Conservation (phyloP, 2,329 filamentous ascomycete species). For the Apiospora marii region DNA sequence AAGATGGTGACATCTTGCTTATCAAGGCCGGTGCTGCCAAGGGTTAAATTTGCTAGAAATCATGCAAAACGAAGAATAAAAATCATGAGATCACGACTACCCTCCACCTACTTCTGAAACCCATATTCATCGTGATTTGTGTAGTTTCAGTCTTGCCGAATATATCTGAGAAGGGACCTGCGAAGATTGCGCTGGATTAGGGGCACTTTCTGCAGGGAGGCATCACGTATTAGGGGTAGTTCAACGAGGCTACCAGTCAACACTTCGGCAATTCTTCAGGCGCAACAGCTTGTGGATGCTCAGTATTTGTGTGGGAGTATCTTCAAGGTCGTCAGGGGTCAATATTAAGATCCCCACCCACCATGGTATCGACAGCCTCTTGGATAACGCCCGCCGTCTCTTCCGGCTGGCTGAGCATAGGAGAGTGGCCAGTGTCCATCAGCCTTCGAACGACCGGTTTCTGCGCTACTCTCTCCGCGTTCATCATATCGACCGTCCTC, state of each 20-base stretch:
- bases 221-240: too few relatives aligned
- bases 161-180: background rate
- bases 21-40: constrained; percentile 92
- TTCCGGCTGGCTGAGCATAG: constrained; percentile 3
- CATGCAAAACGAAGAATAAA: constrained; percentile 20
- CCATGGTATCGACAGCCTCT: background rate
- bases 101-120: background rate
- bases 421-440: background rate
- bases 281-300: too few relatives aligned
- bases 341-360: background rate
- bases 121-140: background rate
- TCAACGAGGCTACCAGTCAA: too few relatives aligned
- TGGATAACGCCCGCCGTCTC: background rate
- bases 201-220: too few relatives aligned
- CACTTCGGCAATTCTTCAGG: too few relatives aligned
- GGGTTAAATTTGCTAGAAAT: constrained; percentile 50
- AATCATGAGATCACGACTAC: background rate
- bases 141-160: background rate
- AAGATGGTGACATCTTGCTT: constrained; percentile 83
- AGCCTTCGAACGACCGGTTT: background rate
- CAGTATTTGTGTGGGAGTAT: background rate
- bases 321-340: background rate
- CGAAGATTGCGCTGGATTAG: background rate
- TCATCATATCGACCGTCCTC: background rate
- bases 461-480: background rate